Percentiles rank a stretch among this genome's conserved stretches.
Evolutionary conservation across 306 rosid genomes (phyloP).

Genomic region (Arachis stenosperma): DNA sequence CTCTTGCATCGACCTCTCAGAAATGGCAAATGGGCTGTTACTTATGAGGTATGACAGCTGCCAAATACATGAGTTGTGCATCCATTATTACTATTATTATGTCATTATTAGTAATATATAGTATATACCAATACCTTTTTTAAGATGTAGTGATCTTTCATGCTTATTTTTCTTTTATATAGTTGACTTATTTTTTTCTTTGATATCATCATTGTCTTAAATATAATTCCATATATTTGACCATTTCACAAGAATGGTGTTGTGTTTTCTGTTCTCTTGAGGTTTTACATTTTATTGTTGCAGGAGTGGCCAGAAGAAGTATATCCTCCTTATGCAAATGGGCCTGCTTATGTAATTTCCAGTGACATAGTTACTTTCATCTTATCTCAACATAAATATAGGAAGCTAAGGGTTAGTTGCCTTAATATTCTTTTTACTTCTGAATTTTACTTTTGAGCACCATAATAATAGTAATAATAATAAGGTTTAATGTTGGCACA

Average conservation of each 20-base stretch:
- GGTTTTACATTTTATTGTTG: slow-evolving; percentile 34
- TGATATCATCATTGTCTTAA: slow-evolving; percentile 10
- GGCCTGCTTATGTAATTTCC: slow-evolving; percentile 86
- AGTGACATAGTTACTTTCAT: slow-evolving; percentile 70
- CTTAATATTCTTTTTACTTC: slow-evolving; percentile 5
- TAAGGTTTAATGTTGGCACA: not conserved
- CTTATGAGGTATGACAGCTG: slow-evolving; percentile 66
- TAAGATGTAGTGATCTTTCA: slow-evolving; percentile 16
- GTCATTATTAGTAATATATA: too few species aligned
- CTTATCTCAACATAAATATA: slow-evolving; percentile 62
- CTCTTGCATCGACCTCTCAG: slow-evolving; percentile 95
- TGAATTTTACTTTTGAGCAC: not conserved
- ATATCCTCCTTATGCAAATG: slow-evolving; percentile 94
- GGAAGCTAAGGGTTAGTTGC: slow-evolving; percentile 70
- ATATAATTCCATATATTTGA: not conserved
- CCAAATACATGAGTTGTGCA: slow-evolving; percentile 12
- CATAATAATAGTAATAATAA: not conserved
- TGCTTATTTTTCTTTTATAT: slow-evolving; percentile 14
- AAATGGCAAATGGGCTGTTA: slow-evolving; percentile 95
- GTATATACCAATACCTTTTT: not conserved
- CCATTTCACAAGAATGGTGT: slow-evolving; percentile 1
- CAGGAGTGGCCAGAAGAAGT: slow-evolving; percentile 95
- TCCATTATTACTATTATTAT: not conserved
- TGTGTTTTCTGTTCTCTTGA: slow-evolving; percentile 24
- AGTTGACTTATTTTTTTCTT: slow-evolving; percentile 7